Conservation (phyloP, 345 rosid species). For the Hirschfeldia incana region DNA sequence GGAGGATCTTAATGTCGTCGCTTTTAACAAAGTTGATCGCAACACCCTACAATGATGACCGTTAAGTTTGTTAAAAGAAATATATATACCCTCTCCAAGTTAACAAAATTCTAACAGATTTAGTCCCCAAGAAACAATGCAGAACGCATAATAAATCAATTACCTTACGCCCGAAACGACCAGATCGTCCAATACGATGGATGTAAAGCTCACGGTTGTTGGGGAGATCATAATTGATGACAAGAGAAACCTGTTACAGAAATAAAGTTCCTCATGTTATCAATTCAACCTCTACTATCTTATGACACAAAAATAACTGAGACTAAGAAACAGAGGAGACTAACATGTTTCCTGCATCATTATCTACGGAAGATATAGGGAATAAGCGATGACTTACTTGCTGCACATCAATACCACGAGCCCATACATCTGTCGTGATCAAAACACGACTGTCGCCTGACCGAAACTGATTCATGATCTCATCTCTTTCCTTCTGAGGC, state of each 20-base stretch:
- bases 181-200: constrained; percentile 96
- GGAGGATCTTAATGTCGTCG: constrained; percentile 82
- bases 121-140: background rate
- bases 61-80: background rate
- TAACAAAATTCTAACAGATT: too few relatives aligned
- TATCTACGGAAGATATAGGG: background rate
- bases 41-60: constrained; percentile 60
- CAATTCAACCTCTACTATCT: constrained; percentile 1
- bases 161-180: constrained; percentile 99
- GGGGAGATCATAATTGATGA: constrained; percentile 94
- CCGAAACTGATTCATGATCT: constrained; percentile 80
- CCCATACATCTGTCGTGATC: constrained; percentile 99
- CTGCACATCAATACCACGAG: constrained; percentile 94
- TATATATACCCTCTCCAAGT: background rate
- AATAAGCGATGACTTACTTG: constrained; percentile 55
- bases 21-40: constrained; percentile 87
- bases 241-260: constrained; percentile 74
- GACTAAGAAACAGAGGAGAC: background rate
- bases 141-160: background rate
- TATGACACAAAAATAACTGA: constrained; percentile 1
- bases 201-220: constrained; percentile 97
- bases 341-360: background rate
- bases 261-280: background rate
- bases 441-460: constrained; percentile 84
- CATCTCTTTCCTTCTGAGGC: constrained; percentile 99